Base-by-base conservation (phyloP, 2,329 filamentous ascomycete species). In the Colletotrichum incanum region DNA sequence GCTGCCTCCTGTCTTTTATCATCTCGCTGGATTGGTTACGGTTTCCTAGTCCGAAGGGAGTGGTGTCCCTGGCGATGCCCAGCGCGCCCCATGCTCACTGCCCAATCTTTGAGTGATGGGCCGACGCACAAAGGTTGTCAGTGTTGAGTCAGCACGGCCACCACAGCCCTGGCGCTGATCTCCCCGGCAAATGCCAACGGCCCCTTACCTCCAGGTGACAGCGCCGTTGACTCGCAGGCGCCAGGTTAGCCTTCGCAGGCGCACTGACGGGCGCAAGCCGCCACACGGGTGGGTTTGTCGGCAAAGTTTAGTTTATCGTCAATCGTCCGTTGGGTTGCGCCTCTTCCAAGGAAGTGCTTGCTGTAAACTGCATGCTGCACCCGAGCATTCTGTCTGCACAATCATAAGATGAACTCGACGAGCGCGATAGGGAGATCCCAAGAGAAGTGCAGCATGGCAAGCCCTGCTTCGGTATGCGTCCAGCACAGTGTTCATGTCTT, bases 181-280 rank as follows among this genome's bases (percentile, higher is more conserved):
- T 41, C 58, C 65, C 65, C 65, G 65, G 69, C 65, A 71, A 58
- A 54, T 71, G 43, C 55, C 43, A 68, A 37, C 31, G 58, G 43
- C 52, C 59, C 58, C 65, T 69, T 63, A 47, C 43, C 58, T 69
- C 41, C 26, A 59, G 34, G 18, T 59, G 58, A 69, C 69, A 69
- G 67, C 71, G 67, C 67, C 61, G 67, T 71, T 73, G 67, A 65
- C 66, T 72, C 65, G 70, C 65, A 70, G 59, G 37, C 50, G 50
- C 16, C 31, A 58, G 47, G 56, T 67, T 34, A n/a, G 55, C 49
- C 63, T 31, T 56, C 37, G 56, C 45, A 69, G 39, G 31, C 62
- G 67, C 66, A 71, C 67, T 71, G 67, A 71, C 61, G 61, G 58
- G 45, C 55, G 67, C 61, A 70, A 70, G 61, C 61, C 67, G 64